Percentiles rank a stretch among this genome's conserved stretches.
Conservation (phyloP, 2,329 filamentous ascomycete genomes). For the Cytospora piceicola region DNA sequence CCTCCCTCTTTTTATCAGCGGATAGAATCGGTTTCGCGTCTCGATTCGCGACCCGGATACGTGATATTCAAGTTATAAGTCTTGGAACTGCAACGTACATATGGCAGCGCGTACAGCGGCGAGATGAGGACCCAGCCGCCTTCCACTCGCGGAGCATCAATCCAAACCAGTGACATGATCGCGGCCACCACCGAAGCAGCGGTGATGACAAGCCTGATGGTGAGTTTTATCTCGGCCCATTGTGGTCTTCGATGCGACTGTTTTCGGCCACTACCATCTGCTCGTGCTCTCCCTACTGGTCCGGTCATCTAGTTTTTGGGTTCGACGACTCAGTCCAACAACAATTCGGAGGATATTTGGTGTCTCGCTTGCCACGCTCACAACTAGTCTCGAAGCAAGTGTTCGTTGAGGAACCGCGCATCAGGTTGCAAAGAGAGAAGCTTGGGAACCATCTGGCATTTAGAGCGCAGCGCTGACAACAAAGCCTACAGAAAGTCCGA, state of each 20-base stretch:
- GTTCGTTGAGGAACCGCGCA: too few species aligned
- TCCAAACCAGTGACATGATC: constrained; percentile 3
- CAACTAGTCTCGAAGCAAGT: too few species aligned
- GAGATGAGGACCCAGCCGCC: constrained; percentile 1
- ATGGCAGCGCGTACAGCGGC: constrained; percentile 5
- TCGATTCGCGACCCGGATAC: not conserved
- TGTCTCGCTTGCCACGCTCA: too few species aligned
- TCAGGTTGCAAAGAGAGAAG: too few species aligned
- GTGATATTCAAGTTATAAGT: not conserved
- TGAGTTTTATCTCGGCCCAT: constrained; percentile 10
- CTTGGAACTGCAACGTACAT: constrained; percentile 2
- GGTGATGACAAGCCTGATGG: not conserved
- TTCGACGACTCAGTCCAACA: too few species aligned
- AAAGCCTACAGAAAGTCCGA: not conserved
- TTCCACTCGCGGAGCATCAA: constrained; percentile 1
- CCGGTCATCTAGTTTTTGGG: not conserved
- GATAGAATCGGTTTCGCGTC: not conserved
- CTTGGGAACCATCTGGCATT: too few species aligned
- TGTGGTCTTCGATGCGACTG: constrained; percentile 4
- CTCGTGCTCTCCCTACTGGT: not conserved
- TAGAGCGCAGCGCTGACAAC: not conserved
- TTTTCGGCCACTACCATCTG: not conserved
- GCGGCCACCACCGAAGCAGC: not conserved
- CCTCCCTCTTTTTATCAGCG: not conserved
- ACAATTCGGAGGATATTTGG: not conserved